These are phyloP conservation scores for Neofusicoccum sp. DNA, from an alignment of 2,329 filamentous ascomycete genomes.

Conservation along the genomic window DNA sequence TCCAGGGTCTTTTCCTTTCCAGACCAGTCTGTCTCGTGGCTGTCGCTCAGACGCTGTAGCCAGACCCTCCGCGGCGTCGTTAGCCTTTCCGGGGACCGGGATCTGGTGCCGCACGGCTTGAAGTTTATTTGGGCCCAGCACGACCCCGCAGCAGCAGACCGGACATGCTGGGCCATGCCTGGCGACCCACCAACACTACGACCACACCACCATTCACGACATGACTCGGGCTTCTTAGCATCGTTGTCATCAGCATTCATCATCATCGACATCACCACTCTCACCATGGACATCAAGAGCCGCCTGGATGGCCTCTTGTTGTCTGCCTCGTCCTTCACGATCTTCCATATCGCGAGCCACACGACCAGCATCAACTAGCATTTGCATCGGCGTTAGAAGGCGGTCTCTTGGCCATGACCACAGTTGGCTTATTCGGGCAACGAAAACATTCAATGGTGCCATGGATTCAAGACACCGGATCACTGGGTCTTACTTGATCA, in stretches of 20 bases:
- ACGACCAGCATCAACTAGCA: conserved; percentile 13
- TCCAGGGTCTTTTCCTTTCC: conserved; percentile 7
- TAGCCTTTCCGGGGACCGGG: conserved; percentile 4
- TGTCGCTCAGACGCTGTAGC: not conserved
- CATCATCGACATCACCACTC: not conserved
- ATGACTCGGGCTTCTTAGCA: conserved; percentile 3
- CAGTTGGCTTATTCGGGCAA: not conserved
- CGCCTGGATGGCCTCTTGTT: not conserved
- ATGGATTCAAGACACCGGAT: conserved; percentile 3
- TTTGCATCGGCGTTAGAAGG: conserved; percentile 12
- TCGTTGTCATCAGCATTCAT: not conserved
- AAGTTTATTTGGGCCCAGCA: conserved; percentile 8
- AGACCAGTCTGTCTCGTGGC: not conserved
- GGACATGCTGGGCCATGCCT: not conserved
- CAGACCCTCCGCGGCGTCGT: conserved; percentile 9
- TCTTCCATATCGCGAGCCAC: not conserved
- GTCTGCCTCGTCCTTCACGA: not conserved
- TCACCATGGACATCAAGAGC: not conserved
- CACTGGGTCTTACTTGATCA: conserved; percentile 2
- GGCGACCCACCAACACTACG: not conserved
- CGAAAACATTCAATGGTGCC: not conserved
- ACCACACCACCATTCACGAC: not conserved
- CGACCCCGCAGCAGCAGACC: conserved; percentile 4
- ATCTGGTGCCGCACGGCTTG: not conserved
- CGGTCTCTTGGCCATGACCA: not conserved